These are phyloP conservation scores for Penicillium dipodomyicola DNA, from an alignment of 495 filamentous ascomycete species.

Conservation along the genomic window DNA sequence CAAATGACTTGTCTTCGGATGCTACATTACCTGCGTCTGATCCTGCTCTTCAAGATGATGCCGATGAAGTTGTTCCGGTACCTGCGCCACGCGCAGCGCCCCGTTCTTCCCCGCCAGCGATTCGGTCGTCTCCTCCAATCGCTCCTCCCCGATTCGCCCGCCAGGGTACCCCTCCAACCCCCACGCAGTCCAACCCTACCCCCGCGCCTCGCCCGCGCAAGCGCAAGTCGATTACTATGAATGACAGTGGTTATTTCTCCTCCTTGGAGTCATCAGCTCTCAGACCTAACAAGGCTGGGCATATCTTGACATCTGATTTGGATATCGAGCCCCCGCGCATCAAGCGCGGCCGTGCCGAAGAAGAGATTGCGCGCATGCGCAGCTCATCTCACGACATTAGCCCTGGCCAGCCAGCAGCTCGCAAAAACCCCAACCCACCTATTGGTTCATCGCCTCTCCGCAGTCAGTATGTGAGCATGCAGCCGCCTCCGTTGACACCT, in stretches of 20 bases:
- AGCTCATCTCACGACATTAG: slow-evolving; percentile 87
- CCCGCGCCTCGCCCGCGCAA: slow-evolving; percentile 59
- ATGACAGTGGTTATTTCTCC: slow-evolving; percentile 96
- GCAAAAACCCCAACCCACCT: slow-evolving; percentile 40
- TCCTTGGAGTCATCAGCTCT: slow-evolving; percentile 94
- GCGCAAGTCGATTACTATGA: slow-evolving; percentile 72
- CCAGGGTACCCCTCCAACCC: slow-evolving; percentile 73
- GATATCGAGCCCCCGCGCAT: slow-evolving; percentile 71
- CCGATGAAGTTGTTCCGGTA: slow-evolving; percentile 44
- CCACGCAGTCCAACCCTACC: slow-evolving; percentile 54
- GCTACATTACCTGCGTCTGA: slow-evolving; percentile 92
- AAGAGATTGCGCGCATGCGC: slow-evolving; percentile 91
- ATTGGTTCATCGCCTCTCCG: slow-evolving; percentile 63
- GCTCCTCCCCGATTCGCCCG: slow-evolving; percentile 59
- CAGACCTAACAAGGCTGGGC: slow-evolving; percentile 59
- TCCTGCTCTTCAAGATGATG: slow-evolving; percentile 65
- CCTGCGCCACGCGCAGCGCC: slow-evolving; percentile 36
- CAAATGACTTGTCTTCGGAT: slow-evolving; percentile 77
- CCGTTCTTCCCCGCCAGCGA: slow-evolving; percentile 60
- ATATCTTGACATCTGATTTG: slow-evolving; percentile 67
- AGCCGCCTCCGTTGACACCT: slow-evolving; percentile 81
- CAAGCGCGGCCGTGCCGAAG: slow-evolving; percentile 87
- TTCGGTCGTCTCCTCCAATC: slow-evolving; percentile 86
- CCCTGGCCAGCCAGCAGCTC: slow-evolving; percentile 61
- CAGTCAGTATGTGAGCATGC: slow-evolving; percentile 53